Percentiles rank a stretch among this genome's conserved stretches.
Evolutionary conservation across 768 basidiomycete genomes (phyloP).

Genomic region (Glaciozyma antarctica): DNA sequence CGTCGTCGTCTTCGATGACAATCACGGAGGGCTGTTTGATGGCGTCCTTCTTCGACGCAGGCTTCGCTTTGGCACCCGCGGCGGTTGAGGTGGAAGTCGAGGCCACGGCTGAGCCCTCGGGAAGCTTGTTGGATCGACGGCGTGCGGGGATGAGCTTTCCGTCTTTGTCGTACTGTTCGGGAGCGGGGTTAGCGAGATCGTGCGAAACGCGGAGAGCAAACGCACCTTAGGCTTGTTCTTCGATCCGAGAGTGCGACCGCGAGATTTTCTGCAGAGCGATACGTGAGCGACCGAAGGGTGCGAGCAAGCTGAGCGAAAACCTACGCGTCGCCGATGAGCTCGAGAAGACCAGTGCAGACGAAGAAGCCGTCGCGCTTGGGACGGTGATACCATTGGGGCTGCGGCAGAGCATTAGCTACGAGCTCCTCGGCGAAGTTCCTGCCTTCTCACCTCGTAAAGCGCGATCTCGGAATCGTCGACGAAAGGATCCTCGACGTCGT

Average conservation of each 20-base stretch:
- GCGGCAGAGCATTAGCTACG: background rate
- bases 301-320: background rate
- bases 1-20: background rate
- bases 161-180: background rate
- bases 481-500: conserved; percentile 85
- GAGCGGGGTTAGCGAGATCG: background rate
- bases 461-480: conserved; percentile 94
- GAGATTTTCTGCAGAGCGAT: background rate
- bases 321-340: conserved; percentile 3
- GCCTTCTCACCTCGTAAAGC: conserved; percentile 55
- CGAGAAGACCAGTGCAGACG: conserved; percentile 21
- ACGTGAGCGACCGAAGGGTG: background rate
- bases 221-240: conserved; percentile 25
- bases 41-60: background rate
- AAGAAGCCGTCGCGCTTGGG: conserved; percentile 69
- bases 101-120: background rate
- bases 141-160: background rate
- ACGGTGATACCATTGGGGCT: conserved; percentile 74
- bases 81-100: background rate
- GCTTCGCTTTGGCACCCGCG: background rate
- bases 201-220: background rate
- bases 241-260: conserved; percentile 16
- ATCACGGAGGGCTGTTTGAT: background rate
- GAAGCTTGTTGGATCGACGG: background rate
- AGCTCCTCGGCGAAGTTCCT: accelerated